Evolutionary conservation across 2,329 filamentous ascomycete species (phyloP).

Genomic region (Dendrostoma leiphaemia): DNA sequence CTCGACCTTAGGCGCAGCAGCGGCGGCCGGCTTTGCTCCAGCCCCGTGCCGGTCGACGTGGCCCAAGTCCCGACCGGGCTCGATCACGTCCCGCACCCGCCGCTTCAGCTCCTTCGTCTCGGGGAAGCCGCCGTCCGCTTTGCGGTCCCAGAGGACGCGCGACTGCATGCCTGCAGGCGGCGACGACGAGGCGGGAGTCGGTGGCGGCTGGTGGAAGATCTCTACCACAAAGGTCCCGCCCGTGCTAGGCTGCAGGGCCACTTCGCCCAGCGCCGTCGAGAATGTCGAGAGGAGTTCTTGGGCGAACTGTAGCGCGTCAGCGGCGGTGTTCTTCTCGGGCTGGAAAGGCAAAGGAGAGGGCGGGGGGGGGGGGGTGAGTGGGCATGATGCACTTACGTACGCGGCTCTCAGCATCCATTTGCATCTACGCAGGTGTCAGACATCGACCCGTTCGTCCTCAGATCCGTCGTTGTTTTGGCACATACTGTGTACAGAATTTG

Average conservation of each 20-base stretch:
- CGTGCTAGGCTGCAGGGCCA: constrained; percentile 80
- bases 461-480: too few species aligned
- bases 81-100: constrained; percentile 75
- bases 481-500: constrained; percentile 72
- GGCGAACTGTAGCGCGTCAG: constrained; percentile 61
- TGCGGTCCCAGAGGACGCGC: constrained; percentile 82
- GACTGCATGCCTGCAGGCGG: constrained; percentile 20
- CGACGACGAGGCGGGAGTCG: constrained; percentile 2
- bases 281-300: constrained; percentile 97
- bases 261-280: constrained; percentile 76
- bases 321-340: neutral
- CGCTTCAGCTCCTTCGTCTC: constrained; percentile 92
- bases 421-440: constrained; percentile 53
- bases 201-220: constrained; percentile 42
- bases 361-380: neutral
- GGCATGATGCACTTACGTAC: constrained; percentile 58
- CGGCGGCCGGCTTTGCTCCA: neutral
- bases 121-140: constrained; percentile 83
- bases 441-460: too few species aligned
- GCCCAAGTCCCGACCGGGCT: constrained; percentile 74
- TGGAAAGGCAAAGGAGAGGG: constrained; percentile 2
- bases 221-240: constrained; percentile 81
- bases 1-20: neutral
- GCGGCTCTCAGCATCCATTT: constrained; percentile 87
- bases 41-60: constrained; percentile 66